A percentile compares a stretch with the other conserved stretches of the same genome.
Conservation (phyloP, 2,329 filamentous ascomycete species). For the Phialocephala subalpina region DNA sequence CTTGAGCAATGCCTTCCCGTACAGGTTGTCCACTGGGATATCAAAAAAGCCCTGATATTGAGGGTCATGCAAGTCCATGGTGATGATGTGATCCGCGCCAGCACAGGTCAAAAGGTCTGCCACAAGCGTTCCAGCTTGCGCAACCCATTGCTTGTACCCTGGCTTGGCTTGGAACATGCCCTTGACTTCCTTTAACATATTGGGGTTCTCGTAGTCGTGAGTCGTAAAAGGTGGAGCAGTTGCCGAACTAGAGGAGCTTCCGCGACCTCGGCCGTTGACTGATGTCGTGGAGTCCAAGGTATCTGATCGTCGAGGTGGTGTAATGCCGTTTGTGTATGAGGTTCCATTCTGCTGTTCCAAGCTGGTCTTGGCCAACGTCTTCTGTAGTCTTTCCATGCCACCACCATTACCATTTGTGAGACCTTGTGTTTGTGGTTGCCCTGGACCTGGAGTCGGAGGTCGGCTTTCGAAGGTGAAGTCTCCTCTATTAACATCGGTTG, state of each 20-base stretch:
- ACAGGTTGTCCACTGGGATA: conserved; percentile 97
- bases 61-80: conserved; percentile 95
- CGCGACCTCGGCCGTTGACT: conserved; percentile 37
- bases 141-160: conserved; percentile 98
- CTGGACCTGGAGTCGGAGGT: conserved; percentile 83
- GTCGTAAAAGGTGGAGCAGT: conserved; percentile 56
- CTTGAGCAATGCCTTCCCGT: conserved; percentile 79
- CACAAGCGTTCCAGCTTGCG: conserved; percentile 93
- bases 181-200: conserved; percentile 58
- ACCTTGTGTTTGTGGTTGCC: conserved; percentile 70
- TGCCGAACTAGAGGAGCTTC: conserved; percentile 36
- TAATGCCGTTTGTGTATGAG: conserved; percentile 47
- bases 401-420: conserved; percentile 58
- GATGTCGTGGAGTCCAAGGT: conserved; percentile 50
- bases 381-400: conserved; percentile 74
- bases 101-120: conserved; percentile 95
- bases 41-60: conserved; percentile 99
- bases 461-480: conserved; percentile 92
- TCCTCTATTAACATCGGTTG: conserved; percentile 57
- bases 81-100: conserved; percentile 95
- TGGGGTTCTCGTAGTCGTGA: conserved; percentile 70
- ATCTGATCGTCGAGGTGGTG: conserved; percentile 44
- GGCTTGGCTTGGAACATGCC: conserved; percentile 81
- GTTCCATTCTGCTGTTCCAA: conserved; percentile 62
- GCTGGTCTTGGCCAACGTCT: conserved; percentile 74